phyloP scores from a whole-genome alignment of 2,329 filamentous ascomycete species.

The Orbilia javanica region DNA sequence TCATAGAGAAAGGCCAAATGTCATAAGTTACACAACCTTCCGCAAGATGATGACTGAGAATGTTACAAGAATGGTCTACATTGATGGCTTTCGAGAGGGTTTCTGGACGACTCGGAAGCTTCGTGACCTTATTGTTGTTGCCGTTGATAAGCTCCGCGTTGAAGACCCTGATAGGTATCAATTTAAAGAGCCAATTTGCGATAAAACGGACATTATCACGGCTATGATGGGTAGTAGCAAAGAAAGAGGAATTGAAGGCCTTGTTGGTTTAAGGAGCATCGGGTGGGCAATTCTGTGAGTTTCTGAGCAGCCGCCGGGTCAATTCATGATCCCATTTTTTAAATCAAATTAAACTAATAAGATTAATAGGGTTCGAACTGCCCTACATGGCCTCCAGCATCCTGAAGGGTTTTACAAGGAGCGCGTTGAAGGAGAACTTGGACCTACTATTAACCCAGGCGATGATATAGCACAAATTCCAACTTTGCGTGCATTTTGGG shows the following conservation, averaged over 20 bases:
- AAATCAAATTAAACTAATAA: not conserved
- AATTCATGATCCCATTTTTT: not conserved
- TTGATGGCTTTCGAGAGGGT: constrained; percentile 8
- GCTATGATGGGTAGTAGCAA: constrained; percentile 6
- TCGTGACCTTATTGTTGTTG: constrained; percentile 35
- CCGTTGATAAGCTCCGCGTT: constrained; percentile 26
- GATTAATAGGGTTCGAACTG: constrained; percentile 18
- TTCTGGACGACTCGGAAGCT: constrained; percentile 38
- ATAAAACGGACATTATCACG: constrained; percentile 15
- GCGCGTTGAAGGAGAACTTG: constrained; percentile 32
- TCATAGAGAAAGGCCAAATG: constrained; percentile 1
- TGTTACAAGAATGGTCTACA: constrained; percentile 32
- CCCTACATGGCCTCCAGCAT: constrained; percentile 41
- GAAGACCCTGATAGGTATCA: constrained; percentile 34
- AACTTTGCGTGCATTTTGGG: constrained; percentile 26
- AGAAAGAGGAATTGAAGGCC: constrained; percentile 2
- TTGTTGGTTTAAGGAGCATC: constrained; percentile 35
- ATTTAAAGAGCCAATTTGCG: constrained; percentile 17
- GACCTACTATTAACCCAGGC: constrained; percentile 25
- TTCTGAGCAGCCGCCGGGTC: not conserved
- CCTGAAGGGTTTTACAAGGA: constrained; percentile 52
- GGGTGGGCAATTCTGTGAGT: constrained; percentile 44
- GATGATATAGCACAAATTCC: constrained; percentile 28
- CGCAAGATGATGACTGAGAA: constrained; percentile 51
- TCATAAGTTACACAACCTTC: constrained; percentile 33